Conservation (phyloP, 176 grass and related monocot species). For the Miscanthus lutarioriparius region DNA sequence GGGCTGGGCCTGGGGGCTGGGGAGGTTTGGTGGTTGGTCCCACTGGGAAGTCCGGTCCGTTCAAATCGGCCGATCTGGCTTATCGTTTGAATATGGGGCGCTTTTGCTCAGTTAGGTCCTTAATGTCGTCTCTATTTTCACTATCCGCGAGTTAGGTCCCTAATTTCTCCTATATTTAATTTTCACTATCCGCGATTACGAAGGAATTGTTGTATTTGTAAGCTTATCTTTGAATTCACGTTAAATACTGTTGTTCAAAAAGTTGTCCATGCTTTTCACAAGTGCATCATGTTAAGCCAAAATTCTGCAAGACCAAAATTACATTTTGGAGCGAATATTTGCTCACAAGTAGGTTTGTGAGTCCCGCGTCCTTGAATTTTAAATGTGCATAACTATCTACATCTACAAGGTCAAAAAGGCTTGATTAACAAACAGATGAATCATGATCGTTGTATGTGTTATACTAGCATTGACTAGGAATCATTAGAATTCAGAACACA, state of each 20-base stretch:
- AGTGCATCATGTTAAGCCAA: neutral
- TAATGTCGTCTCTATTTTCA: neutral
- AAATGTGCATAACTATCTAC: neutral
- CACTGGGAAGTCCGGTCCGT: constrained; percentile 2
- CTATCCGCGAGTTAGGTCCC: neutral
- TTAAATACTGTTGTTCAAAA: neutral
- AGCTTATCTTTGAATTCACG: neutral
- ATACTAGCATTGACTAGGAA: neutral
- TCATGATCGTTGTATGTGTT: neutral
- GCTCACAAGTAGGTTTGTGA: neutral
- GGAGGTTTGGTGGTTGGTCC: neutral
- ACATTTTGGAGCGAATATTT: neutral
- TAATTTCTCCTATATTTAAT: too few species aligned
- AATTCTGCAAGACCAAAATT: neutral
- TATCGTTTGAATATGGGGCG: constrained; percentile 33
- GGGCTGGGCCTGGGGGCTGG: neutral
- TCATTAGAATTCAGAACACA: neutral
- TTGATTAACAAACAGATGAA: neutral
- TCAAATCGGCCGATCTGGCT: constrained; percentile 32
- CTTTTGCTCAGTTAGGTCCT: constrained; percentile 16
- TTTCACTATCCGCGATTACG: neutral
- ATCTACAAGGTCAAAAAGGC: neutral
- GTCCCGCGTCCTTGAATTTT: neutral
- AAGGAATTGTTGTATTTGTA: neutral
- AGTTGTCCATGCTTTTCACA: neutral